Conservation (phyloP, 2,329 filamentous ascomycete species). For the Coleophoma cylindrospora region DNA sequence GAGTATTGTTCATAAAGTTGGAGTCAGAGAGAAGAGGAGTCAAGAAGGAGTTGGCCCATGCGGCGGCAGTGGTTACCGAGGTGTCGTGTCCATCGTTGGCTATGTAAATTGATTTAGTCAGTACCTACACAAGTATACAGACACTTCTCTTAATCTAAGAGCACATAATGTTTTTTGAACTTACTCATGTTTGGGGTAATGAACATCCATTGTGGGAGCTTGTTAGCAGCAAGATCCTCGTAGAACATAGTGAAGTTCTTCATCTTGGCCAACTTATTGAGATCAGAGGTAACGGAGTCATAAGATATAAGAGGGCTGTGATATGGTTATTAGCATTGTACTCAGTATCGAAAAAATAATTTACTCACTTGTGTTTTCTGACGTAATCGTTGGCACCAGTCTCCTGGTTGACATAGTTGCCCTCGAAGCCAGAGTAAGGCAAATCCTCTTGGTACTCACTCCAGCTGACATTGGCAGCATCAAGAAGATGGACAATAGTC, state of each 20-base stretch:
- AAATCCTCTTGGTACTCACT: conserved; percentile 71
- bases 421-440: conserved; percentile 70
- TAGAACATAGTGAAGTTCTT: conserved; percentile 71
- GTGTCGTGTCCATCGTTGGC: conserved; percentile 72
- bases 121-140: too few relatives aligned
- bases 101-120: conserved; percentile 16
- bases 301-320: conserved; percentile 49
- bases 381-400: conserved; percentile 70
- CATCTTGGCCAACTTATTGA: conserved; percentile 58
- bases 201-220: conserved; percentile 68
- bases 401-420: conserved; percentile 56
- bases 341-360: neutral
- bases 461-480: conserved; percentile 58
- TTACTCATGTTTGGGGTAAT: conserved; percentile 66
- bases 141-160: too few relatives aligned
- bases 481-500: conserved; percentile 61
- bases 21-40: conserved; percentile 63
- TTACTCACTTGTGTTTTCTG: conserved; percentile 66
- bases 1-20: conserved; percentile 68
- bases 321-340: neutral
- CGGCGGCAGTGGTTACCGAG: conserved; percentile 60
- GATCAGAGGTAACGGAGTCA: conserved; percentile 54
- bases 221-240: conserved; percentile 55
- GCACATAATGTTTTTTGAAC: neutral
- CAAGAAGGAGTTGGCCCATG: conserved; percentile 65